A percentile compares a stretch with the other conserved stretches of the same genome.
Conservation (phyloP, 1,284 basidiomycete genomes). For the Ceratobasidium sp. region DNA sequence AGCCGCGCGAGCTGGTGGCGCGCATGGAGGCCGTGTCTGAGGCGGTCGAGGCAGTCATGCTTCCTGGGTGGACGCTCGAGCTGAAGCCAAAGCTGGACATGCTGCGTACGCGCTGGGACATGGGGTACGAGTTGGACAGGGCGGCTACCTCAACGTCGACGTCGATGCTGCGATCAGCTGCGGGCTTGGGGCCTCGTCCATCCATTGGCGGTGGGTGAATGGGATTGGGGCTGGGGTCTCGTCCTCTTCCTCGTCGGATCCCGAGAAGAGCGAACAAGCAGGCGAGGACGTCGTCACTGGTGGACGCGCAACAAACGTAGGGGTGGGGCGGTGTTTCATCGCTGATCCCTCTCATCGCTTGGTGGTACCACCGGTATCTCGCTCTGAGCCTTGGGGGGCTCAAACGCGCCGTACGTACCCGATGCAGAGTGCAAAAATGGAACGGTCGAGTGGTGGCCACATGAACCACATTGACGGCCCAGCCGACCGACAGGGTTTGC, state of each 20-base stretch:
- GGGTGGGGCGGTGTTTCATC: too few relatives aligned
- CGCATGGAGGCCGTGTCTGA: slow-evolving; percentile 43
- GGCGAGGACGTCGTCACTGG: too few relatives aligned
- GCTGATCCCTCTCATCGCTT: too few relatives aligned
- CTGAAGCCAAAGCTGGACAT: slow-evolving; percentile 36
- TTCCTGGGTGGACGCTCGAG: slow-evolving; percentile 31
- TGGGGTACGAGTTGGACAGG: slow-evolving; percentile 40
- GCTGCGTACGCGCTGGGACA: slow-evolving; percentile 39
- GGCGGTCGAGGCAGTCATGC: slow-evolving; percentile 35
- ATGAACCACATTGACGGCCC: too few relatives aligned
- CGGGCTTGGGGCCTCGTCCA: slow-evolving; percentile 27
- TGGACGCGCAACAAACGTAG: too few relatives aligned
- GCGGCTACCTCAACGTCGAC: slow-evolving; percentile 36
- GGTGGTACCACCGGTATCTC: too few relatives aligned
- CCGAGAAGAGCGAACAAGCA: too few relatives aligned
- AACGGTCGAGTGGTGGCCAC: not conserved
- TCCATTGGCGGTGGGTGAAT: slow-evolving; percentile 42
- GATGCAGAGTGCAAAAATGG: not conserved
- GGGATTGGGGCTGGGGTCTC: slow-evolving; percentile 19
- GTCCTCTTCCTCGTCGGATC: slow-evolving; percentile 1
- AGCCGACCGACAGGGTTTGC: too few relatives aligned
- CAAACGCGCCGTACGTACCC: not conserved
- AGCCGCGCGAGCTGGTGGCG: slow-evolving; percentile 40
- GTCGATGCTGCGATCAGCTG: not conserved
- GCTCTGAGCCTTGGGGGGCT: too few relatives aligned